These are phyloP conservation scores for Lipomyces starkeyi DNA, from an alignment of 805 yeast species.

Conservation along the genomic window DNA sequence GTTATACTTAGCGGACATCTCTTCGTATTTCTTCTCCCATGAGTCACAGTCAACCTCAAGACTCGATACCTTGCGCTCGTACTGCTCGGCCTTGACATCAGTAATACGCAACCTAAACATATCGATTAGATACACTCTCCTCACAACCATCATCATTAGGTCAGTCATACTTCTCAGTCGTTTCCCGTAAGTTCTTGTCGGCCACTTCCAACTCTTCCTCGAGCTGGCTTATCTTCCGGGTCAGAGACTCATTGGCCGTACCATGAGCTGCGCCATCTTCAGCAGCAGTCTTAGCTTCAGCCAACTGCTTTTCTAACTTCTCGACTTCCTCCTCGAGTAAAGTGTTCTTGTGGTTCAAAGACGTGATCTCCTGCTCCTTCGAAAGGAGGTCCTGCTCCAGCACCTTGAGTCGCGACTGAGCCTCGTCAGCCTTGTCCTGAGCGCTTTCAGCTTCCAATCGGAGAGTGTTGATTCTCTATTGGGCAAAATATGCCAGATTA, in stretches of 20 bases:
- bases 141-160: background rate
- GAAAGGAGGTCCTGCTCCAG: conserved; percentile 90
- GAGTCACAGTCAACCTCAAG: conserved; percentile 91
- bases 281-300: conserved; percentile 81
- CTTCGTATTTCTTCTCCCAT: conserved; percentile 90
- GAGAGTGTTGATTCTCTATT: conserved; percentile 81
- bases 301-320: conserved; percentile 72
- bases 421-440: conserved; percentile 95
- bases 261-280: conserved; percentile 90
- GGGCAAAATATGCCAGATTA: background rate
- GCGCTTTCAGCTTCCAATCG: conserved; percentile 95
- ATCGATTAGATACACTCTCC: background rate
- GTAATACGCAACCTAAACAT: conserved; percentile 72
- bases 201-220: conserved; percentile 92
- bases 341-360: conserved; percentile 90
- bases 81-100: conserved; percentile 94
- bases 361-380: conserved; percentile 93
- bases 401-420: conserved; percentile 77
- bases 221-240: conserved; percentile 85
- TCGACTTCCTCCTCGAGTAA: conserved; percentile 80
- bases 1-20: conserved; percentile 77
- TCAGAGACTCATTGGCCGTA: conserved; percentile 85
- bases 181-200: conserved; percentile 88
- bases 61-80: conserved; percentile 91
- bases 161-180: conserved; percentile 69